A percentile compares a stretch with the other conserved stretches of the same genome.
phyloP scores from a whole-genome alignment of 2,329 filamentous ascomycete species.

The Clonostachys rosea region DNA sequence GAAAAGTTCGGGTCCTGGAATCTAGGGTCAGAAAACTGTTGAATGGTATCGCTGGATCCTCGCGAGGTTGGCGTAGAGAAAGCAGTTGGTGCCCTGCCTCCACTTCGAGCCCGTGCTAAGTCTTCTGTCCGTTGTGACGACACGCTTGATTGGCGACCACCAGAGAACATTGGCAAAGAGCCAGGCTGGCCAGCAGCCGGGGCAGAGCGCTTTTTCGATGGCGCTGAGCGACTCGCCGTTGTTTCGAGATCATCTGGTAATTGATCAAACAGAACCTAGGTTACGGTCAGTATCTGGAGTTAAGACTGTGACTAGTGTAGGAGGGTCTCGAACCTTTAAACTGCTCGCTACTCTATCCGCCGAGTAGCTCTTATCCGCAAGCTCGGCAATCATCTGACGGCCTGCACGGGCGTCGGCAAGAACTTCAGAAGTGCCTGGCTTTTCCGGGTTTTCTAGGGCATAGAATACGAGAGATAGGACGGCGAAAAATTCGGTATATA shows the following conservation, averaged over 20 bases:
- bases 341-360: constrained; percentile 81
- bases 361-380: constrained; percentile 81
- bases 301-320: not conserved
- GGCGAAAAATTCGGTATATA: constrained; percentile 80
- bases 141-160: constrained; percentile 11
- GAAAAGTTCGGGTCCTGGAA: constrained; percentile 29
- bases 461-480: constrained; percentile 78
- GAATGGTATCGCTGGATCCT: constrained; percentile 26
- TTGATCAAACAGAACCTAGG: constrained; percentile 75
- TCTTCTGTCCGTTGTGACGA: constrained; percentile 25
- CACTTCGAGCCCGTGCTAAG: constrained; percentile 19
- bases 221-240: constrained; percentile 26
- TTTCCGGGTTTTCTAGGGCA: constrained; percentile 74
- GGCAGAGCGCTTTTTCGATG: constrained; percentile 53
- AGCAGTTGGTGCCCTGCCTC: constrained; percentile 8
- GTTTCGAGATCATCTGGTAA: constrained; percentile 68
- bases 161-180: constrained; percentile 3
- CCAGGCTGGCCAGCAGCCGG: constrained; percentile 27
- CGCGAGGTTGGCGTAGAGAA: constrained; percentile 14
- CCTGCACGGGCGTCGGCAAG: constrained; percentile 82
- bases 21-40: constrained; percentile 15
- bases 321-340: constrained; percentile 56
- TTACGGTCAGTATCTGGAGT: constrained; percentile 3
- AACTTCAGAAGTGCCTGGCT: constrained; percentile 70
- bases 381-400: constrained; percentile 72